Base-by-base conservation (phyloP, 2,329 filamentous ascomycete genomes). In the Ophiostoma tasmaniense region DNA sequence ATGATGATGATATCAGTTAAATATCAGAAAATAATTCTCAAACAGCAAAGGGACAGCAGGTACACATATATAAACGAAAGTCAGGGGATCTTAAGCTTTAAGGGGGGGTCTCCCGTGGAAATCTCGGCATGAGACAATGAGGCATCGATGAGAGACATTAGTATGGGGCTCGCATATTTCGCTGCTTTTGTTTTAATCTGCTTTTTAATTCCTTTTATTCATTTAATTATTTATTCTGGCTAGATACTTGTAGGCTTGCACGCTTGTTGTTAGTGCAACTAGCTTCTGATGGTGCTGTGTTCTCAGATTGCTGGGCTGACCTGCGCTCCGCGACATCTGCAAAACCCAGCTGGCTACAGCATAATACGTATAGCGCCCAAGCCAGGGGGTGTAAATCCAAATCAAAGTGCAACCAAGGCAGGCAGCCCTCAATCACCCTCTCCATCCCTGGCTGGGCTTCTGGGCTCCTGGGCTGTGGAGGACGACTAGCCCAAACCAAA, bases 401-500 rank as follows among this genome's bases (percentile, higher is more conserved):
- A 62, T 62, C 17, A 62, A 62, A 62, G 42, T 35, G 59, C 13
- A n/a, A 62, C 4, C 25, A 62, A n/a, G 59, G 25, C 25, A 62
- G 59, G 59, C 59, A 62, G 28, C 28, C 61, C 20, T 35, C 61
- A 64, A 17, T 64, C 17, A 35, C 20, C 33, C 33, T 33, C 33
- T 8, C 33, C 61, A 64, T 64, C 61, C 61, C 61, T 64, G 10
- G 61, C 61, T 64, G 61, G 61, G 61, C 30, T 35, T 13, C 39
- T 33, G 25, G 59, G 61, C 30, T 35, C 39, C 39, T 33, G 25
- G 59, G 30, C 59, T 62, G 59, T 62, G 59, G 59, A 62, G 59
- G 59, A 62, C n/a, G 59, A 35, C 61, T 35, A 64, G 61, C 61
- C 61, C 61, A 64, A 64, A 64, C 61, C 25, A 64, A 64, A 62